A percentile compares a stretch with the other conserved stretches of the same genome.
Evolutionary conservation across 1,139 yeast species (phyloP).

Genomic region (Candida labiduridarum): DNA sequence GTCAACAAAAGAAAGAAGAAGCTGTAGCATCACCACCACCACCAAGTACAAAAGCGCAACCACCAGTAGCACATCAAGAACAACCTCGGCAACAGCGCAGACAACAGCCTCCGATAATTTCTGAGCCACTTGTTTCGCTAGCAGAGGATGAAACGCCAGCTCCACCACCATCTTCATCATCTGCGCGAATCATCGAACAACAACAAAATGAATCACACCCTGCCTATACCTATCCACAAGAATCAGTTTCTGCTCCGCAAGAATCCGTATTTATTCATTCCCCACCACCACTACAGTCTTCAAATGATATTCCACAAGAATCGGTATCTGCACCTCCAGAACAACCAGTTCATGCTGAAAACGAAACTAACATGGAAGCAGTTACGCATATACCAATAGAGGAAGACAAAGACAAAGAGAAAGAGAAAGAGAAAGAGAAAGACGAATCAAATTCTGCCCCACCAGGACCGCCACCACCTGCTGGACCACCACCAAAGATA

Average conservation of each 20-base stretch:
- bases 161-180: slow-evolving; percentile 11
- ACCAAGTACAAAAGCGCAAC: not conserved
- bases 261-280: not conserved
- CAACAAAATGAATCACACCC: not conserved
- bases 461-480: slow-evolving; percentile 12
- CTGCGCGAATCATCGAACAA: not conserved
- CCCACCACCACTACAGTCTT: not conserved
- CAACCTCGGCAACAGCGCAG: too few species aligned
- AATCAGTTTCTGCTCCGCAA: slow-evolving; percentile 13
- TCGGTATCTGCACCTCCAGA: slow-evolving; percentile 4
- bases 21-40: not conserved
- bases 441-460: slow-evolving; percentile 5
- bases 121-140: not conserved
- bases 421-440: not conserved
- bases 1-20: not conserved
- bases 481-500: slow-evolving; percentile 5
- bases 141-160: not conserved
- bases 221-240: not conserved
- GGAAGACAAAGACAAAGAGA: slow-evolving; percentile 4
- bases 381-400: not conserved
- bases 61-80: not conserved
- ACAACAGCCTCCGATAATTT: not conserved
- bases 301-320: slow-evolving; percentile 1
- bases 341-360: not conserved
- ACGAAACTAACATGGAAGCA: not conserved